Base-by-base conservation (phyloP, 2,329 filamentous ascomycete species). In the Penicillium sp. region DNA sequence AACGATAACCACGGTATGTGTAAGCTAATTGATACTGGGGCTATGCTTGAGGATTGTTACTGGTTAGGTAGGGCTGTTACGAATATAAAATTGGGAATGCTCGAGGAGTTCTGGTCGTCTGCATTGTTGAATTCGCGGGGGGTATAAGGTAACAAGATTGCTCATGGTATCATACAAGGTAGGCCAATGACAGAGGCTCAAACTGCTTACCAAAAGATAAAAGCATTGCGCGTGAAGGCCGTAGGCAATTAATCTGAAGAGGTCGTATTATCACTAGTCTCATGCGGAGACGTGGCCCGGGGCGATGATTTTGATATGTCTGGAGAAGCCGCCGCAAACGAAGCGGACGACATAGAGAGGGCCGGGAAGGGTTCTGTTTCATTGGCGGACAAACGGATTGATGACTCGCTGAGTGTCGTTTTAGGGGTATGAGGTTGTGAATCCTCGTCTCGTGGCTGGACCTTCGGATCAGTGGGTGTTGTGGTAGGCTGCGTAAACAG, bases 331-430 rank as follows among this genome's bases (percentile, higher is more conserved):
- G 47, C 25, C 3, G 38, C 35, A 22, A 52, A n/a, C 12, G 49
- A 50, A 22, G 49, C 46, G 31, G 41, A 44, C 3, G 52, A 46
- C 39, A 52, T 14, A 19, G 41, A 46, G 38, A 71, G 56, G 11
- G 66, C 58, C 8, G 68, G 68, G 28, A 71, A 71, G 11, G 68
- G 68, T 33, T 71, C 66, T 4, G 52, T 63, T 45, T 59, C 52
- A 12, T 60, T 52, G n/a, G 43, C 50, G 10, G 54, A 53, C 28
- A 50, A 49, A 30, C 42, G 51, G 38, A 31, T 53, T 19, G 55
- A 54, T 14, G 58, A 57, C 12, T 53, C 49, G 41, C 51, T 54
- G 14, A 55, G 42, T 13, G 40, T 39, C 30, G 34, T 36, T 25
- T 14, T 49, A 12, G 13, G 44, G 18, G 14, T 29, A 25, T 12